These are phyloP conservation scores for Kazachstania martiniae DNA, from an alignment of 805 yeast genomes.

Conservation along the genomic window DNA sequence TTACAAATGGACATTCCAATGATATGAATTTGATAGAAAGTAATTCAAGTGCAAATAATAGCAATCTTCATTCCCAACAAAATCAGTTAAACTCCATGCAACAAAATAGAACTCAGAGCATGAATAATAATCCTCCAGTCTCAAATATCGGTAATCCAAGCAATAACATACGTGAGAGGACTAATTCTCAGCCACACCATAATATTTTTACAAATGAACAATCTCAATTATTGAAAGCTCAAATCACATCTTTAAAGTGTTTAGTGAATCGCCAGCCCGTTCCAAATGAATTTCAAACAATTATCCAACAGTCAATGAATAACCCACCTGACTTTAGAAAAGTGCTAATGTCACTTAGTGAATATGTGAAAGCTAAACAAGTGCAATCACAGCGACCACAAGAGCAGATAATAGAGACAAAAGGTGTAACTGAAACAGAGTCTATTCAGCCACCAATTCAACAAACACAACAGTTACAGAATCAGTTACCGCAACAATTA, in stretches of 20 bases:
- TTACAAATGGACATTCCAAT: too few relatives aligned
- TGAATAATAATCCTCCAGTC: too few relatives aligned
- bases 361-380: conserved; percentile 16
- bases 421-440: conserved; percentile 1
- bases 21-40: too few relatives aligned
- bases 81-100: too few relatives aligned
- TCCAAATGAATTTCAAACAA: conserved; percentile 18
- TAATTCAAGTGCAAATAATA: too few relatives aligned
- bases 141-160: too few relatives aligned
- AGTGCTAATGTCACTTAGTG: conserved; percentile 22
- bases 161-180: too few relatives aligned
- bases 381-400: not conserved
- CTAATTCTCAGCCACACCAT: too few relatives aligned
- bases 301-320: conserved; percentile 23
- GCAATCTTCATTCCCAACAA: too few relatives aligned
- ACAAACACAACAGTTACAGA: not conserved
- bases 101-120: too few relatives aligned
- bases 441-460: not conserved
- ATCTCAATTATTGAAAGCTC: conserved; percentile 25
- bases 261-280: conserved; percentile 23
- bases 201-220: conserved; percentile 22
- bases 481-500: not conserved
- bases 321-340: conserved; percentile 26
- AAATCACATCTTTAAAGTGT: conserved; percentile 26
- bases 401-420: conserved; percentile 2